A percentile compares a stretch with the other conserved stretches of the same genome.
Conservation (phyloP, 495 filamentous ascomycete species). For the Cairneyella variabilis region DNA sequence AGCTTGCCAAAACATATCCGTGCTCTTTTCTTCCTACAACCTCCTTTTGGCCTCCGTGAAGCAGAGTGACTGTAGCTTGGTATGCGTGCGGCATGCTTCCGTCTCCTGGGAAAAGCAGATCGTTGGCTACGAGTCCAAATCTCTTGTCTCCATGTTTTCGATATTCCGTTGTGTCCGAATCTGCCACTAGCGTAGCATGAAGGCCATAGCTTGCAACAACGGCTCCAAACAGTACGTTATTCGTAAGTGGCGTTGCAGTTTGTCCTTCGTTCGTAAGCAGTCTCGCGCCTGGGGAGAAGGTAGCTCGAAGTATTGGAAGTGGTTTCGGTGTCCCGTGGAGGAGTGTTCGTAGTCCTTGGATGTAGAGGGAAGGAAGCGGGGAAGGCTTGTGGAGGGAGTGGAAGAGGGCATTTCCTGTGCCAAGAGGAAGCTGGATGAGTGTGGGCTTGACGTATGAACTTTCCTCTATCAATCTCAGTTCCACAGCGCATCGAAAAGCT, state of each 20-base stretch:
- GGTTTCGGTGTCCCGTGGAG: conserved; percentile 43
- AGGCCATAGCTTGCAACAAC: conserved; percentile 86
- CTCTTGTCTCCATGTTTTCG: conserved; percentile 68
- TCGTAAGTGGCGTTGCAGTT: conserved; percentile 24
- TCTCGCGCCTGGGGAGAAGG: conserved; percentile 63
- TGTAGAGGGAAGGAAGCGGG: conserved; percentile 17
- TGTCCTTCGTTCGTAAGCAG: conserved; percentile 42
- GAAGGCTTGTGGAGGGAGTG: conserved; percentile 52
- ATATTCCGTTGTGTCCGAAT: conserved; percentile 77
- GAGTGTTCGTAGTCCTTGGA: conserved; percentile 50
- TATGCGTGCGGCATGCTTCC: conserved; percentile 65
- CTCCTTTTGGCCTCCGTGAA: conserved; percentile 17
- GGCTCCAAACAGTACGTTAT: conserved; percentile 57
- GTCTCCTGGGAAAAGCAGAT: conserved; percentile 60
- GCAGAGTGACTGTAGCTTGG: conserved; percentile 48
- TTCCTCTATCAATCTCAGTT: background rate
- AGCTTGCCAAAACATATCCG: conserved; percentile 69
- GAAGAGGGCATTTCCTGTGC: conserved; percentile 87
- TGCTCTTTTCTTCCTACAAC: conserved; percentile 41
- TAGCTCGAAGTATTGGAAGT: conserved; percentile 54
- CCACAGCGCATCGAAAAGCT: background rate
- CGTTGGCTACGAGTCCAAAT: conserved; percentile 78
- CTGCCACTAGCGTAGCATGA: conserved; percentile 81
- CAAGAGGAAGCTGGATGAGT: conserved; percentile 68
- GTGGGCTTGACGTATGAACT: conserved; percentile 39